A percentile compares a stretch with the other conserved stretches of the same genome.
Conservation (phyloP, 1,284 basidiomycete genomes). For the Apiotrichum gracile region DNA sequence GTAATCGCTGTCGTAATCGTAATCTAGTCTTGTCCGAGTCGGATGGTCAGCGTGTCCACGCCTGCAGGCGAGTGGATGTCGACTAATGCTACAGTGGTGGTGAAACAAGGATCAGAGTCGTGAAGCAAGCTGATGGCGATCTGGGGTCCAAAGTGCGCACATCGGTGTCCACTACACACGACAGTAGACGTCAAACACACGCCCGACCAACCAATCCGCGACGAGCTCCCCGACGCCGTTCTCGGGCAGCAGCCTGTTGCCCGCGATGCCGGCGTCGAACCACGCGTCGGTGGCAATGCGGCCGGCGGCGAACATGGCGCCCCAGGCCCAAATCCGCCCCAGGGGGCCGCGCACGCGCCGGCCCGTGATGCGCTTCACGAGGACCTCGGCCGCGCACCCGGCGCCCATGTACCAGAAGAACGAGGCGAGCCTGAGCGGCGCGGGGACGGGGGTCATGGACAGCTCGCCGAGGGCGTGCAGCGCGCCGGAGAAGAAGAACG, state of each 20-base stretch:
- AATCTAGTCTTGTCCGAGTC: too few relatives aligned
- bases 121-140: too few relatives aligned
- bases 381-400: constrained; percentile 22
- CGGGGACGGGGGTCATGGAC: constrained; percentile 33
- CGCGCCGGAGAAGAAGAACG: constrained; percentile 37
- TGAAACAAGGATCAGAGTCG: too few relatives aligned
- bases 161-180: background rate
- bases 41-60: too few relatives aligned
- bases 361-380: constrained; percentile 20
- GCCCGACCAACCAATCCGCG: background rate
- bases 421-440: constrained; percentile 21
- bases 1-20: too few relatives aligned
- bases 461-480: constrained; percentile 41
- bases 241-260: background rate
- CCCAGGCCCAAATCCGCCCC: constrained; percentile 40
- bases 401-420: constrained; percentile 38
- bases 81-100: too few relatives aligned
- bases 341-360: constrained; percentile 29
- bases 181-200: background rate
- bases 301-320: constrained; percentile 22
- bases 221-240: constrained; percentile 3
- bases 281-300: constrained; percentile 27
- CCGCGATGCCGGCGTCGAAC: constrained; percentile 25
- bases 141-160: too few relatives aligned
- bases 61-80: too few relatives aligned